Percentiles rank a stretch among this genome's conserved stretches.
These are phyloP conservation scores for Gloeophyllum trabeum DNA, from an alignment of 768 basidiomycete species.

Conservation along the genomic window DNA sequence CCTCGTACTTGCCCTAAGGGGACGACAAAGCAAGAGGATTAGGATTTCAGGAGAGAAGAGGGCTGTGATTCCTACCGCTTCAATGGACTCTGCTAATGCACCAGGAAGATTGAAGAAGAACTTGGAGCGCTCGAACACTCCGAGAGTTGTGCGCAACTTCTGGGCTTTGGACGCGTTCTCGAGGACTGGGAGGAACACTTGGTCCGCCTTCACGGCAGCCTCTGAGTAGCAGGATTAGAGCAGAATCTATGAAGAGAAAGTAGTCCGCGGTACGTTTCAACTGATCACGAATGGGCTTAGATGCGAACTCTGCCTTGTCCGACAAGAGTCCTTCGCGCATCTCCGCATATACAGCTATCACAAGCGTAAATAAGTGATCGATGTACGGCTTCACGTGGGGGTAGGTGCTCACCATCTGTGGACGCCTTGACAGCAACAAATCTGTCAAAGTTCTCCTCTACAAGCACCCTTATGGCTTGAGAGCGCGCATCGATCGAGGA, in stretches of 20 bases:
- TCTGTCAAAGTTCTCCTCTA: conserved; percentile 96
- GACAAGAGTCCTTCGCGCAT: conserved; percentile 87
- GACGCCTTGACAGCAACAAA: conserved; percentile 97
- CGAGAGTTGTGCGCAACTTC: conserved; percentile 83
- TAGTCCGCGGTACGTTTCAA: conserved; percentile 56
- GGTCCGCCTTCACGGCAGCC: conserved; percentile 87
- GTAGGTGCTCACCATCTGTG: conserved; percentile 63
- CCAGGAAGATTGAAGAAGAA: conserved; percentile 99
- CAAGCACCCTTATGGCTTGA: conserved; percentile 87
- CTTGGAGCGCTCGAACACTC: conserved; percentile 92
- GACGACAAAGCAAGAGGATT: conserved; percentile 15
- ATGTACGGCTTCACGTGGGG: conserved; percentile 4
- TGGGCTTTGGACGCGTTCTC: conserved; percentile 94
- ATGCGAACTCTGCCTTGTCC: conserved; percentile 69
- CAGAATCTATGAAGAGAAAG: background rate
- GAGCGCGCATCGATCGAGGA: conserved; percentile 82
- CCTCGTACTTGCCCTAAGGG: conserved; percentile 84
- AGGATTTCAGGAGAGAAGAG: background rate
- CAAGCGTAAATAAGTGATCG: background rate
- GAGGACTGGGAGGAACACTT: conserved; percentile 91
- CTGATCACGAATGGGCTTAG: conserved; percentile 71
- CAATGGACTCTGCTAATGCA: conserved; percentile 78
- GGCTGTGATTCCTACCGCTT: conserved; percentile 55
- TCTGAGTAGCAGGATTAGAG: conserved; percentile 29
- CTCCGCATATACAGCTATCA: conserved; percentile 72